Percentiles rank a stretch among this genome's conserved stretches.
Conservation (phyloP, 139 green algal genomes). For the Pleodorina starrii region DNA sequence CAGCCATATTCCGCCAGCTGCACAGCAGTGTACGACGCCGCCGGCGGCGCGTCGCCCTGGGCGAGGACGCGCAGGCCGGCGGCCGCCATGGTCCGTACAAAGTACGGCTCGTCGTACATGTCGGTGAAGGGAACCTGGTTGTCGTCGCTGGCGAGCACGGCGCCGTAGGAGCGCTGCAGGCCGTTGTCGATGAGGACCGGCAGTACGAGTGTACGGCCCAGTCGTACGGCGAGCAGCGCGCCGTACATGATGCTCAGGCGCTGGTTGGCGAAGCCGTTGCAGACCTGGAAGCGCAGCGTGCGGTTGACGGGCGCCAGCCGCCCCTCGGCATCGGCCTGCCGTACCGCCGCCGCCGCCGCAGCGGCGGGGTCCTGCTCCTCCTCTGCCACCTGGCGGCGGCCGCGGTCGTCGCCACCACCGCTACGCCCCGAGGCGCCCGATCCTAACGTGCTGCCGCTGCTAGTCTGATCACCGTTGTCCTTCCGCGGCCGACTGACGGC, state of each 20-base stretch:
- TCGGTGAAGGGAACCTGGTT: constrained; percentile 16
- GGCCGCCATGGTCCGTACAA: not conserved
- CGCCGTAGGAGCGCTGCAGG: not conserved
- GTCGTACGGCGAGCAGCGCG: constrained; percentile 45
- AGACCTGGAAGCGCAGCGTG: constrained; percentile 54
- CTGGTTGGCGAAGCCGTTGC: constrained; percentile 71
- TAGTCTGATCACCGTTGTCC: no score
- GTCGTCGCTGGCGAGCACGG: not conserved
- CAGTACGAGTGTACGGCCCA: constrained; percentile 46
- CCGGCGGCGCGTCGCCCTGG: constrained; percentile 4
- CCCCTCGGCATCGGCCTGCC: not conserved
- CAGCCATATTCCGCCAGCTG: not conserved
- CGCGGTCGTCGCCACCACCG: not conserved
- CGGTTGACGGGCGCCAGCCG: not conserved
- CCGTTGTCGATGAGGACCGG: constrained; percentile 55
- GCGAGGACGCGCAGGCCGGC: not conserved
- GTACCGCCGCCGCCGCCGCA: not conserved
- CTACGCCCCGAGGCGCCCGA: not conserved
- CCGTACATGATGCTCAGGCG: constrained; percentile 58
- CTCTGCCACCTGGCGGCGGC: not conserved
- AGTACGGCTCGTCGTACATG: constrained; percentile 38
- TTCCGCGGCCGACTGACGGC: no score
- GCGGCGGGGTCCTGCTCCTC: not conserved
- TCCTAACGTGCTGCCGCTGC: no score
- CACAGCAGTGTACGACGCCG: not conserved